These are phyloP conservation scores for Tetradesmus obliquus DNA, from an alignment of 139 green algal species.

Conservation along the genomic window DNA sequence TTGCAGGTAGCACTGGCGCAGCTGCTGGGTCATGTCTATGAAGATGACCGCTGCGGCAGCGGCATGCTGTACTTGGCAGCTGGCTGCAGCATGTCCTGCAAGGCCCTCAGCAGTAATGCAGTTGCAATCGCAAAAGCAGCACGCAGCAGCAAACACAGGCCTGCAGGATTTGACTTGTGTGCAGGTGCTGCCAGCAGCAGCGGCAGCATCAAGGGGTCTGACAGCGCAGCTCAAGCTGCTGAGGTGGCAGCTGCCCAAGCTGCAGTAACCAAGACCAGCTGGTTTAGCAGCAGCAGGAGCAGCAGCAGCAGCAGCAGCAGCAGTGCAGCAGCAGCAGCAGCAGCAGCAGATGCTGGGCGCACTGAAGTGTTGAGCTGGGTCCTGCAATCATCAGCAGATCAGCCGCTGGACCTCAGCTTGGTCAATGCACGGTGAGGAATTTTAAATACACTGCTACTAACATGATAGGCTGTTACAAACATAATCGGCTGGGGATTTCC, in stretches of 20 bases:
- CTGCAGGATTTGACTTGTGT: not conserved
- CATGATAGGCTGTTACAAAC: too few relatives aligned
- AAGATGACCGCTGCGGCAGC: slow-evolving; percentile 12
- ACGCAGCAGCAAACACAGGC: not conserved
- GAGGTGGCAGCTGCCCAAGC: not conserved
- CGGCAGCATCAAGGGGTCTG: not conserved
- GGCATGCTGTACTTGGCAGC: slow-evolving; percentile 3
- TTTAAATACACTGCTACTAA: too few relatives aligned
- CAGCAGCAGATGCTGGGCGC: not conserved
- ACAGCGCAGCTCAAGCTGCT: not conserved
- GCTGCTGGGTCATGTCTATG: not conserved
- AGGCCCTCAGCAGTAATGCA: not conserved
- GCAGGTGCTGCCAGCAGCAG: not conserved
- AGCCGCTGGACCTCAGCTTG: not conserved
- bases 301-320: slow-evolving; percentile 4
- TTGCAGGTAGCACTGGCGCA: slow-evolving; percentile 1
- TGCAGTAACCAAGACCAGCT: not conserved
- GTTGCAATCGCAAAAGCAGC: not conserved
- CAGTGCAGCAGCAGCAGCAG: slow-evolving; percentile 7
- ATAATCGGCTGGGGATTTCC: too few relatives aligned
- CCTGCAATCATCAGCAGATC: not conserved
- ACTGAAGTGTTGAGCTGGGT: slow-evolving; percentile 7
- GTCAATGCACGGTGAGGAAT: not conserved
- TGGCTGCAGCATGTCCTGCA: slow-evolving; percentile 26
- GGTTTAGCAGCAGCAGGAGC: not conserved